These are phyloP conservation scores for Purshia tridentata DNA, from an alignment of 306 rosid genomes.

Conservation along the genomic window DNA sequence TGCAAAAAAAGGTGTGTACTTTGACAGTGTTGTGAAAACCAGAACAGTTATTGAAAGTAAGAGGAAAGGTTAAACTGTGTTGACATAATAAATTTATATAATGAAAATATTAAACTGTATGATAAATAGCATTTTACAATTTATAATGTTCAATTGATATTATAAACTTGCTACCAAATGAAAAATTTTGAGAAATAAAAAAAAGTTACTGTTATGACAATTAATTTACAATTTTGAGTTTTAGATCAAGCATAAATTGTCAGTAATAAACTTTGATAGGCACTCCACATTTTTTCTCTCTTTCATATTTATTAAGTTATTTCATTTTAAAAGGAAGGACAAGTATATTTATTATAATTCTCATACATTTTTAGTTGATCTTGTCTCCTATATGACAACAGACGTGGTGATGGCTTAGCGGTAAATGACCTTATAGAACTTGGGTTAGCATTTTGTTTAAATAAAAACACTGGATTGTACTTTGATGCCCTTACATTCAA, in stretches of 20 bases:
- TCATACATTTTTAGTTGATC: too few species aligned
- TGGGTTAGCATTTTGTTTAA: too few species aligned
- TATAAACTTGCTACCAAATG: too few species aligned
- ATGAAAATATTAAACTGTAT: not conserved
- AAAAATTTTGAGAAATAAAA: too few species aligned
- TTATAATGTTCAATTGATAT: too few species aligned
- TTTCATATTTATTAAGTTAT: not conserved
- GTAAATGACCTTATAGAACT: too few species aligned
- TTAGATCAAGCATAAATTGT: not conserved
- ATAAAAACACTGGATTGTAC: not conserved
- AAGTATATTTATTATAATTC: not conserved
- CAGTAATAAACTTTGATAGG: not conserved
- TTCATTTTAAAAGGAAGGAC: not conserved
- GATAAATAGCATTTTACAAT: not conserved
- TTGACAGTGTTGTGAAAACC: not conserved
- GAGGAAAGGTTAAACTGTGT: not conserved
- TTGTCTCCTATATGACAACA: too few species aligned
- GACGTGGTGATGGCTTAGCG: too few species aligned
- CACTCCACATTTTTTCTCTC: not conserved
- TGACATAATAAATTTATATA: not conserved
- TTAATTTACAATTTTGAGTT: not conserved
- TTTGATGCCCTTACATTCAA: not conserved
- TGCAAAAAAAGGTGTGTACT: constrained; percentile 1
- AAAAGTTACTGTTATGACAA: not conserved
- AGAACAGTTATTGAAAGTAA: not conserved